Base-by-base conservation (phyloP, 176 grass and related monocot species). In the Juncus effusus region DNA sequence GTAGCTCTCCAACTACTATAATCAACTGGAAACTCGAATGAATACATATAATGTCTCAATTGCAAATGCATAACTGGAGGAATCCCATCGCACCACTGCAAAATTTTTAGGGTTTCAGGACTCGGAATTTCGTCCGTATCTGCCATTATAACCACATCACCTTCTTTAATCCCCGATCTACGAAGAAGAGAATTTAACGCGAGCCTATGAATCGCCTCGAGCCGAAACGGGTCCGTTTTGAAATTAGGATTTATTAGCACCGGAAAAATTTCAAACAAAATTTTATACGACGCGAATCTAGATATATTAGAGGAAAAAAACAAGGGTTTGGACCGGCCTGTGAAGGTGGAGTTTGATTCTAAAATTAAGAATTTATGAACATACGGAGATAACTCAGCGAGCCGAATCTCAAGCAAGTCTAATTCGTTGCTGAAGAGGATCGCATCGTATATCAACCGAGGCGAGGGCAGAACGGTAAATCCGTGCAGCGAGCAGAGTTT, bases 121-220 rank as follows among this genome's bases (percentile, higher is more conserved):
- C 80, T 91, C 5, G 94, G 88, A 45, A 97, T 89, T 81, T 97
- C 94, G 69, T 97, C 94, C 6, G 94, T 79, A 59, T 97, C 94
- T 47, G 88, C 77, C 94, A 97, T 97, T 63, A 97, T 97, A 65
- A 97, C 74, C 4, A 97, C 69, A 55, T 97, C 94, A 7, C 88
- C 94, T 3, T 67, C 59, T 61, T 68, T 79, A 56, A 97, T 80
- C 4, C 94, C 88, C 74, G 88, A 92, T 49, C 80, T 80, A 58
- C 65, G 78, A 7, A 92, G 81, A 14, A 97, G 78, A 53, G 38
- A 69, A 60, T 89, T 89, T 13, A 92, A 66, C 0, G 94, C 83
- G 7, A 63, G 74, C 2, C 94, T 85, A 59, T 97, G 94, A 52
- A 68, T 70, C 0, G 85, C 80, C 80, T 97, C 94, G 4, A 92